phyloP scores from a whole-genome alignment of 371 early-diverging fungal species.

The Actinomortierella ambigua region DNA sequence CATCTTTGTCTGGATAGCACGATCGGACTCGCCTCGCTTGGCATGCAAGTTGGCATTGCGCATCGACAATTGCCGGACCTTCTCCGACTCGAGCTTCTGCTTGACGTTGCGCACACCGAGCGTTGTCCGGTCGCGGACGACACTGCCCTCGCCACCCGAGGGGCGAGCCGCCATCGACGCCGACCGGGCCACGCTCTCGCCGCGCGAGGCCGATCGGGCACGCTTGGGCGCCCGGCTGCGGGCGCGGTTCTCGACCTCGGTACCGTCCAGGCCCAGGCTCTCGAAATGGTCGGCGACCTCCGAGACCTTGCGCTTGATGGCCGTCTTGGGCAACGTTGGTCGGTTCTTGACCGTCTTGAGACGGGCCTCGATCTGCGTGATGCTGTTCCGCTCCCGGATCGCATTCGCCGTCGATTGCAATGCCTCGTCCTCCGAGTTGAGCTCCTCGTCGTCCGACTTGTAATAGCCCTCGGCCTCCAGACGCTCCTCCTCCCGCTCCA shows the following conservation, averaged over 20 bases:
- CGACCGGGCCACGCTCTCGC: slow-evolving; percentile 59
- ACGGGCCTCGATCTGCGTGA: slow-evolving; percentile 74
- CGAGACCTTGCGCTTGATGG: slow-evolving; percentile 61
- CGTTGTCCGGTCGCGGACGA: slow-evolving; percentile 67
- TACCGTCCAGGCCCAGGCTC: slow-evolving; percentile 53
- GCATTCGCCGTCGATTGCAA: slow-evolving; percentile 79
- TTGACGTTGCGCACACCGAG: slow-evolving; percentile 81
- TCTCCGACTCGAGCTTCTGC: slow-evolving; percentile 74
- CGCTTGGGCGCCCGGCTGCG: slow-evolving; percentile 71
- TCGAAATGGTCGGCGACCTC: slow-evolving; percentile 60
- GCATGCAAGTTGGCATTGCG: slow-evolving; percentile 77
- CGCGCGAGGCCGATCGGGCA: slow-evolving; percentile 71
- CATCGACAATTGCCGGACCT: slow-evolving; percentile 74
- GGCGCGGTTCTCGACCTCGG: slow-evolving; percentile 53
- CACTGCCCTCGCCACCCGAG: slow-evolving; percentile 44
- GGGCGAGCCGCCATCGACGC: slow-evolving; percentile 35
- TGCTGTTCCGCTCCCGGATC: slow-evolving; percentile 85
- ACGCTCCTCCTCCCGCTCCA: slow-evolving; percentile 97
- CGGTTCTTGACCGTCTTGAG: slow-evolving; percentile 51
- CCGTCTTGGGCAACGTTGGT: slow-evolving; percentile 54
- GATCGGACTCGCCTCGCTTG: slow-evolving; percentile 93
- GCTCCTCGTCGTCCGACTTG: slow-evolving; percentile 79
- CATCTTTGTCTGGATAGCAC: slow-evolving; percentile 86
- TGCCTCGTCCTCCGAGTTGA: slow-evolving; percentile 75
- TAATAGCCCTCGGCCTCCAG: slow-evolving; percentile 94